These are phyloP conservation scores for Coemansia sp. DNA, from an alignment of 192 early-diverging fungal species.

Conservation along the genomic window DNA sequence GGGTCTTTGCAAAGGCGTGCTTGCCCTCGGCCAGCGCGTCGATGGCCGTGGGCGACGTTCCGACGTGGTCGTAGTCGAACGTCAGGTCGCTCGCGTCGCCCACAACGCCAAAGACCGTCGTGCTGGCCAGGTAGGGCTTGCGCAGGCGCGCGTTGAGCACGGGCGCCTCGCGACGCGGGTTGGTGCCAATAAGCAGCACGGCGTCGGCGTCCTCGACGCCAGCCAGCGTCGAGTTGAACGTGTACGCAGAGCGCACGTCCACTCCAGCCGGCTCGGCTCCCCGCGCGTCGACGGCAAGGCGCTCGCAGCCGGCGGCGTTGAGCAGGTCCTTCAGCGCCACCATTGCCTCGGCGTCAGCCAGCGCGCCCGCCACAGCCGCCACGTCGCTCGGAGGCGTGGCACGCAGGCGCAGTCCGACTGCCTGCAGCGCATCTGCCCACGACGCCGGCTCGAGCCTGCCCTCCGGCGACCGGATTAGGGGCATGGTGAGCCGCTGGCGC, in stretches of 20 bases:
- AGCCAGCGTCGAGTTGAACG: constrained; percentile 79
- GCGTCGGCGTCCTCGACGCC: constrained; percentile 94
- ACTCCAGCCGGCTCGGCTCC: constrained; percentile 50
- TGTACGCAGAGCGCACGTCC: constrained; percentile 91
- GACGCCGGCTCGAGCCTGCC: constrained; percentile 74
- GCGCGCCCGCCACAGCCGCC: constrained; percentile 86
- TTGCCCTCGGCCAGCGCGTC: constrained; percentile 69
- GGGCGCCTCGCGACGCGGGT: constrained; percentile 95
- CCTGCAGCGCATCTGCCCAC: constrained; percentile 84
- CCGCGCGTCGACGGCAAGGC: constrained; percentile 72
- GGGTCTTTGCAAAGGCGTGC: constrained; percentile 73
- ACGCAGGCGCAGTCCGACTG: constrained; percentile 68
- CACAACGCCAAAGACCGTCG: constrained; percentile 79
- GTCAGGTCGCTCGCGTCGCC: constrained; percentile 80
- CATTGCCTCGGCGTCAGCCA: constrained; percentile 92
- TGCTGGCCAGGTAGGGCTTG: constrained; percentile 87
- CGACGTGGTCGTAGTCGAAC: constrained; percentile 90
- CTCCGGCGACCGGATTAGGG: constrained; percentile 79
- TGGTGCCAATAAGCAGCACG: constrained; percentile 89
- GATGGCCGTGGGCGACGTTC: constrained; percentile 64
- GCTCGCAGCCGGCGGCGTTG: constrained; percentile 85
- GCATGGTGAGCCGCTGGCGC: constrained; percentile 91
- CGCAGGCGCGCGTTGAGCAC: constrained; percentile 96
- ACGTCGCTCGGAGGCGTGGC: constrained; percentile 65
- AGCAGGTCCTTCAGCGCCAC: constrained; percentile 95